These are phyloP conservation scores for Eimeria sp. DNA, from an alignment of 169 alveolate species.

Conservation along the genomic window DNA sequence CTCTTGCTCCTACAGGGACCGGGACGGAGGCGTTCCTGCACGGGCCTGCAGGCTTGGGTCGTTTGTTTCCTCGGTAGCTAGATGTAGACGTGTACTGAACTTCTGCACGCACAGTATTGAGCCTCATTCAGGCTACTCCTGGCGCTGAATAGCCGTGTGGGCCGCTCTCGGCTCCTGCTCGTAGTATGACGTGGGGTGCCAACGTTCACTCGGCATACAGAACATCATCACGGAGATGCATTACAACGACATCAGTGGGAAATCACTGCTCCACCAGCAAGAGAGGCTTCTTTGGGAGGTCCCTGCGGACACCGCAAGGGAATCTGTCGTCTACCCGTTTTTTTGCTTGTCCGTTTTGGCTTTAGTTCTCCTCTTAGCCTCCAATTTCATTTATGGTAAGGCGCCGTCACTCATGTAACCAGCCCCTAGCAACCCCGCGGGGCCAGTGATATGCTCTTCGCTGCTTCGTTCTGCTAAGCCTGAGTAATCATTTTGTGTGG, in stretches of 20 bases:
- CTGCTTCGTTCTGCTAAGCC: conserved; percentile 28
- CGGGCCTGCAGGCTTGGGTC: neutral
- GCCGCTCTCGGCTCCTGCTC: neutral
- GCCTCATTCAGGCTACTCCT: neutral
- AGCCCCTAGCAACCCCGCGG: neutral
- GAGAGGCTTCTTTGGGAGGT: neutral
- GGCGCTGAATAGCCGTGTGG: neutral
- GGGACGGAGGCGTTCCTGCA: neutral
- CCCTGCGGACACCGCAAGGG: neutral
- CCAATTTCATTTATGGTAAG: neutral
- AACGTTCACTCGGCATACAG: neutral
- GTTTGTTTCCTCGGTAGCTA: neutral
- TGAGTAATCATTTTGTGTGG: neutral
- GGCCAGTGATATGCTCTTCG: neutral
- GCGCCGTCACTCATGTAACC: neutral
- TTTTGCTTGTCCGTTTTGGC: neutral
- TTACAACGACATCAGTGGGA: neutral
- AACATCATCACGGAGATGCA: neutral
- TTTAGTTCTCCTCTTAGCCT: neutral
- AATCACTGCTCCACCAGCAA: neutral
- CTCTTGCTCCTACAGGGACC: neutral
- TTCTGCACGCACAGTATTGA: neutral
- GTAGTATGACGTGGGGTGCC: neutral
- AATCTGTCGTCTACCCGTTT: neutral
- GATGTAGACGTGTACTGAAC: neutral